phyloP scores from a whole-genome alignment of 345 rosid species.

The Syzygium grande region DNA sequence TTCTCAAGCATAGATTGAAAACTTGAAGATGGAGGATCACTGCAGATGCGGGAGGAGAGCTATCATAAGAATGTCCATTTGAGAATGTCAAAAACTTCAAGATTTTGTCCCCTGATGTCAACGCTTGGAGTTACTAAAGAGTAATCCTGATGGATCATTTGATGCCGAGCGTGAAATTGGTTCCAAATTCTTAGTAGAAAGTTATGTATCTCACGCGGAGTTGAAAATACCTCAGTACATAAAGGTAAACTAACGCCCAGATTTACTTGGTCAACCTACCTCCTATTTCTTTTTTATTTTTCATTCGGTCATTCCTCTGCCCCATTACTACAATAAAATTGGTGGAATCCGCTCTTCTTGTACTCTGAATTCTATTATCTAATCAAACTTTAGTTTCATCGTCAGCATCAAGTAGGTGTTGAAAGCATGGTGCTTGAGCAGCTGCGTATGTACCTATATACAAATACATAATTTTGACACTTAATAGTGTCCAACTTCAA shows the following conservation, averaged over 20 bases:
- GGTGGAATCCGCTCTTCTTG: not conserved
- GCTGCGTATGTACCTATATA: no score
- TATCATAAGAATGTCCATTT: no score
- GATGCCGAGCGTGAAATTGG: not conserved
- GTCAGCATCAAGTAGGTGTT: not conserved
- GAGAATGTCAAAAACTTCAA: no score
- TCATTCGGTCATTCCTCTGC: not conserved
- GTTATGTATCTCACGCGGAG: constrained; percentile 81
- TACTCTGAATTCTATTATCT: not conserved
- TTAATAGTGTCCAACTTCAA: not conserved
- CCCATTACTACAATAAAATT: not conserved
- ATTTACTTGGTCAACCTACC: no score
- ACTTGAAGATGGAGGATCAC: no score
- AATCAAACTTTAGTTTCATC: not conserved
- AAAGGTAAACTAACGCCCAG: constrained; percentile 36
- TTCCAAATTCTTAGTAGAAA: constrained; percentile 60
- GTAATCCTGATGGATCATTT: not conserved
- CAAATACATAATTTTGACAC: no score
- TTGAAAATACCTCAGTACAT: constrained; percentile 48
- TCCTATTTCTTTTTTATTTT: not conserved
- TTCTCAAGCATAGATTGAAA: no score
- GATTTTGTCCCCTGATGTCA: no score
- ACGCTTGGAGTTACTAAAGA: no score
- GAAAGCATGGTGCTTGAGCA: not conserved
- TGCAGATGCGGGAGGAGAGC: no score